Evolutionary conservation across 805 yeast species (phyloP).

Genomic region (Hanseniaspora clermontiae): DNA sequence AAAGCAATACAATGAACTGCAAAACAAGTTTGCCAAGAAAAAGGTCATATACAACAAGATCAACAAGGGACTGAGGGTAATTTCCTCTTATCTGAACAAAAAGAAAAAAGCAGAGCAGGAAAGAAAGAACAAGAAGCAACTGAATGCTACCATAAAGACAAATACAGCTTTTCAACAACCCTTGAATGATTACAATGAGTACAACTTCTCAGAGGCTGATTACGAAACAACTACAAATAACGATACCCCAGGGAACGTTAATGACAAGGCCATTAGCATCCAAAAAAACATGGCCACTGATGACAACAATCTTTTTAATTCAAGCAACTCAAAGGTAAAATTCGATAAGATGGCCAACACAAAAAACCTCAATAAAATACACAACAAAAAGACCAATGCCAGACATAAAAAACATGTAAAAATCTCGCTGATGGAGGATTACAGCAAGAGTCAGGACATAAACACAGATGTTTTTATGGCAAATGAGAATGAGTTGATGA

Average conservation of each 20-base stretch:
- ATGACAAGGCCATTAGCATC: background rate
- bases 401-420: background rate
- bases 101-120: conserved; percentile 10
- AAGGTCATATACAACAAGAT: conserved; percentile 11
- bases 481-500: background rate
- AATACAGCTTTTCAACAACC: background rate
- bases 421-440: background rate
- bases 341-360: background rate
- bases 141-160: background rate
- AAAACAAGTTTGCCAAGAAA: conserved; percentile 8
- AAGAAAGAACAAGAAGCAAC: background rate
- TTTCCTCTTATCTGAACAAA: conserved; percentile 11
- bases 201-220: conserved; percentile 13
- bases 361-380: background rate
- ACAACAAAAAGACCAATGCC: background rate
- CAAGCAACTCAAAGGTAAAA: background rate
- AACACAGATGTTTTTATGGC: background rate
- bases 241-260: conserved; percentile 2
- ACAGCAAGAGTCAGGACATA: background rate
- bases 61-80: conserved; percentile 8
- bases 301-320: background rate
- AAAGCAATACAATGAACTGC: conserved; percentile 1
- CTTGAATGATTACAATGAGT: conserved; percentile 1
- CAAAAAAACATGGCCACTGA: background rate
- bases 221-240: conserved; percentile 12